A percentile compares a stretch with the other conserved stretches of the same genome.
Conservation (phyloP, 257 asterid genomes). For the Scutellaria barbata region DNA sequence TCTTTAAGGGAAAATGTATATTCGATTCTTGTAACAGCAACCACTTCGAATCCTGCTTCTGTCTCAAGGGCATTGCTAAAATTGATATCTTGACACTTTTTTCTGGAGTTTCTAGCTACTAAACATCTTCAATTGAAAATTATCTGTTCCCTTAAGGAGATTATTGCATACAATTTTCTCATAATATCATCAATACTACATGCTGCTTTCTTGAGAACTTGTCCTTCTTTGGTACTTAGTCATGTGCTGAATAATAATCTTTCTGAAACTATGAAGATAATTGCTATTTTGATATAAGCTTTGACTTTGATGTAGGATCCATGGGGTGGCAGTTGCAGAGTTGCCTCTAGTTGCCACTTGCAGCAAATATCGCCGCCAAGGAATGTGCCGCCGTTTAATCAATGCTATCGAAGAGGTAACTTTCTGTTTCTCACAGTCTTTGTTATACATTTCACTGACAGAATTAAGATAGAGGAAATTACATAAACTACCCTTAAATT, state of each 20-base stretch:
- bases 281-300: constrained; percentile 30
- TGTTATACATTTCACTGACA: constrained; percentile 10
- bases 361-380: constrained; percentile 89
- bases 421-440: constrained; percentile 11
- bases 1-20: no score
- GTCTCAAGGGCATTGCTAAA: constrained; percentile 6
- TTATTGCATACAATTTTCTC: constrained; percentile 1
- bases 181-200: background rate
- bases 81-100: background rate
- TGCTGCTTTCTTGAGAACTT: constrained; percentile 1
- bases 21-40: no score
- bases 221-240: constrained; percentile 13
- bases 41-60: constrained; percentile 1
- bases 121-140: background rate
- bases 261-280: constrained; percentile 6
- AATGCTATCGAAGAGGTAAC: constrained; percentile 79
- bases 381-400: constrained; percentile 91
- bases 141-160: background rate
- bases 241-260: background rate
- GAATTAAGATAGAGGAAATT: background rate
- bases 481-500: background rate
- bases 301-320: constrained; percentile 66
- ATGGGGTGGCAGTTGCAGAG: constrained; percentile 90
- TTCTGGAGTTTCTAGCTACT: constrained; percentile 5
- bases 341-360: constrained; percentile 97